These are phyloP conservation scores for Suhomyces terraborum DNA, from an alignment of 1,139 yeast genomes.

Conservation along the genomic window DNA sequence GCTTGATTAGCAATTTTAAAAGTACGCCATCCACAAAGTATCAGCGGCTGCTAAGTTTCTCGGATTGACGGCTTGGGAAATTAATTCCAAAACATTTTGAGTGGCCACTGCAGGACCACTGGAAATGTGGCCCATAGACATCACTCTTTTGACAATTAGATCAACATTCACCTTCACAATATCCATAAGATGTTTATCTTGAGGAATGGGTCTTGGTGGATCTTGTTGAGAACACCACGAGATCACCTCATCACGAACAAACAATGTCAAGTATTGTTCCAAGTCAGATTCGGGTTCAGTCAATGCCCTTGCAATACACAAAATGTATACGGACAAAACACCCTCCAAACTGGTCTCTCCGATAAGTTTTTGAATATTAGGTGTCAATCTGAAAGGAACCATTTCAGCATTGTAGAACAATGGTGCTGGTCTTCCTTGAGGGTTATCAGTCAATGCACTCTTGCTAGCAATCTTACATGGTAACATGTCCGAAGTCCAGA, in stretches of 20 bases:
- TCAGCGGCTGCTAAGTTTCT: constrained; percentile 92
- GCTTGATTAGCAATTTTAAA: constrained; percentile 48
- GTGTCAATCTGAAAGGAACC: constrained; percentile 95
- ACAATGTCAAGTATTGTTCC: constrained; percentile 83
- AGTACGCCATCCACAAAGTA: constrained; percentile 94
- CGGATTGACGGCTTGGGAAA: constrained; percentile 95
- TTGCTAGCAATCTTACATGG: constrained; percentile 78
- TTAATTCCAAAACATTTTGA: constrained; percentile 86
- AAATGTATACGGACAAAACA: constrained; percentile 78
- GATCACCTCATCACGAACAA: constrained; percentile 91
- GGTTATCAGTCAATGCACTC: constrained; percentile 58
- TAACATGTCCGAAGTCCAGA: constrained; percentile 94
- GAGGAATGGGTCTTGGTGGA: constrained; percentile 60
- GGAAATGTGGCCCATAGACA: constrained; percentile 77
- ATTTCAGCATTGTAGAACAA: constrained; percentile 91
- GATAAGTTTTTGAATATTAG: constrained; percentile 88
- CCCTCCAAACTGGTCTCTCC: constrained; percentile 95
- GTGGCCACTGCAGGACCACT: constrained; percentile 81
- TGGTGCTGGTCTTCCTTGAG: constrained; percentile 69
- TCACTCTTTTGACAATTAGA: constrained; percentile 66
- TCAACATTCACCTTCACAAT: constrained; percentile 90
- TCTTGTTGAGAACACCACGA: constrained; percentile 93
- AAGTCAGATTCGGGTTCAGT: constrained; percentile 89
- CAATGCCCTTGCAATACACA: constrained; percentile 84
- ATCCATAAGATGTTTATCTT: constrained; percentile 80